phyloP scores from a whole-genome alignment of 2,329 filamentous ascomycete species.

The Polychaeton citri region DNA sequence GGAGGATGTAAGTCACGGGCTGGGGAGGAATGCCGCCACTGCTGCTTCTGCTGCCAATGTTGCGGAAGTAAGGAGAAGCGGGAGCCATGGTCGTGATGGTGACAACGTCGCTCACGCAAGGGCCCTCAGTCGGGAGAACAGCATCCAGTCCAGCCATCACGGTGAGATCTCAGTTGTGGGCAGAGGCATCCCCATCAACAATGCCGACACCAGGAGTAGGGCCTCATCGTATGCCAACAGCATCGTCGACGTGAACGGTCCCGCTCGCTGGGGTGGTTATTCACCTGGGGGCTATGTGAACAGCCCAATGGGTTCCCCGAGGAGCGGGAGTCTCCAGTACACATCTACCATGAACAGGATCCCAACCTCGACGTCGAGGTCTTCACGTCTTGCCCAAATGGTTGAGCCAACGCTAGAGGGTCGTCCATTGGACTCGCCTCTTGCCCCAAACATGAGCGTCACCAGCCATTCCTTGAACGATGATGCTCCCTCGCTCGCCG shows the following conservation, averaged over 20 bases:
- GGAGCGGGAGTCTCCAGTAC: conserved; percentile 34
- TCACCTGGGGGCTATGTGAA: conserved; percentile 55
- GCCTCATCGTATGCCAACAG: conserved; percentile 32
- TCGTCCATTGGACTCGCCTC: conserved; percentile 20
- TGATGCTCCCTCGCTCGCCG: not conserved
- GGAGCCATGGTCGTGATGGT: not conserved
- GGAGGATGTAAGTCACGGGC: conserved; percentile 62
- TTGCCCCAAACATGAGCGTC: conserved; percentile 8
- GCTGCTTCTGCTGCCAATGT: conserved; percentile 41
- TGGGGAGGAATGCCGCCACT: conserved; percentile 53
- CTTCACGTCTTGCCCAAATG: conserved; percentile 28
- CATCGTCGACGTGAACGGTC: conserved; percentile 56
- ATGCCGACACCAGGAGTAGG: conserved; percentile 53
- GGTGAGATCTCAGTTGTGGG: conserved; percentile 6
- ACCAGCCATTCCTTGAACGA: not conserved
- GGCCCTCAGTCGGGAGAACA: conserved; percentile 12
- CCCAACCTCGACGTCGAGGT: conserved; percentile 26
- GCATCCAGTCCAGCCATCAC: conserved; percentile 11
- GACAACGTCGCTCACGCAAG: not conserved
- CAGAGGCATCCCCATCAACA: conserved; percentile 1
- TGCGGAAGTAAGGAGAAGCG: conserved; percentile 2
- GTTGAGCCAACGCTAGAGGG: conserved; percentile 25
- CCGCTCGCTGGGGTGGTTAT: conserved; percentile 56
- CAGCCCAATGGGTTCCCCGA: conserved; percentile 50
- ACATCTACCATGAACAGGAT: conserved; percentile 18